Evolutionary conservation across 1,284 basidiomycete species (phyloP).

Genomic region (Leccinum fallax): DNA sequence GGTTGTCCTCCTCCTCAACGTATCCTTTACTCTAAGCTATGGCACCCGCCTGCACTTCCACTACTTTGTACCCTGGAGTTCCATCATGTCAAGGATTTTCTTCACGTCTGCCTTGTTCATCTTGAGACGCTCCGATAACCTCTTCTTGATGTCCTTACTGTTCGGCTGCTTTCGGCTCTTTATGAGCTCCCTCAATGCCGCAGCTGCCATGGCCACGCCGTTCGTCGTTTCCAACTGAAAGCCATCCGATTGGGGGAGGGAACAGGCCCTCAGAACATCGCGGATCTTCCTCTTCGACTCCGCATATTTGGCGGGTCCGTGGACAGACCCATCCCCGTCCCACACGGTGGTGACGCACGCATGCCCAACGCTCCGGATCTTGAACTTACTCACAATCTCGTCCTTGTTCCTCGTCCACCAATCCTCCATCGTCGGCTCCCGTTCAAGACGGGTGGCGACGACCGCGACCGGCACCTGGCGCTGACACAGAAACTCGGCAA

Average conservation of each 20-base stretch:
- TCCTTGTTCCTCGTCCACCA: constrained; percentile 9
- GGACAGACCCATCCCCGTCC: neutral
- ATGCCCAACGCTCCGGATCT: neutral
- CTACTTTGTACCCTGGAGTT: too few species aligned
- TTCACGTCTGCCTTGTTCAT: neutral
- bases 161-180: neutral
- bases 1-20: too few species aligned
- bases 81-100: neutral
- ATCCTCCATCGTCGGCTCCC: constrained; percentile 6
- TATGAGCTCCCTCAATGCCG: neutral
- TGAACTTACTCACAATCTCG: neutral
- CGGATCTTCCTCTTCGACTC: constrained; percentile 8
- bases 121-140: neutral
- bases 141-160: neutral
- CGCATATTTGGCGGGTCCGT: neutral
- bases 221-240: neutral
- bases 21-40: too few species aligned
- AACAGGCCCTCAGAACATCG: neutral
- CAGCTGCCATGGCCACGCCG: neutral
- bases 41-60: too few species aligned
- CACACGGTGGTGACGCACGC: neutral
- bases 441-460: constrained; percentile 7
- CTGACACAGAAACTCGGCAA: constrained; percentile 2
- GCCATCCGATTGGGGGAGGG: neutral
- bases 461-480: constrained; percentile 1